These are phyloP conservation scores for Cocos nucifera DNA, from an alignment of 176 grass and related monocot genomes.

Conservation along the genomic window DNA sequence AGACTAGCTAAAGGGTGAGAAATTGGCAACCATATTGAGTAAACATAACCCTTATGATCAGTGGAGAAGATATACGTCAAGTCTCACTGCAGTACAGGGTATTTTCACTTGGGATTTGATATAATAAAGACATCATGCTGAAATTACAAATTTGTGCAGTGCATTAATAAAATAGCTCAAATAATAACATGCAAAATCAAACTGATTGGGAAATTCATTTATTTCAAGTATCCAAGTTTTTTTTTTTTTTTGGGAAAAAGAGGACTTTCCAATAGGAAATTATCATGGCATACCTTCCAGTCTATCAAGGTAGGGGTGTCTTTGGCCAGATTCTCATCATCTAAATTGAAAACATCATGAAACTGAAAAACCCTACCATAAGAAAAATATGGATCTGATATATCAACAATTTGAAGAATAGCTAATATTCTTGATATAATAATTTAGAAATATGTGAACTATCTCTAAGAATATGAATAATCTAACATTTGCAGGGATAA, in stretches of 20 bases:
- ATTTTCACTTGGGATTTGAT: constrained; percentile 98
- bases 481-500: neutral
- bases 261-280: neutral
- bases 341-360: constrained; percentile 91
- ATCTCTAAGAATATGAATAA: no score
- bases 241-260: no score
- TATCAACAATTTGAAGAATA: constrained; percentile 1
- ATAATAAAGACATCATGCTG: constrained; percentile 99
- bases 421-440: no score
- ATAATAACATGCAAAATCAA: no score
- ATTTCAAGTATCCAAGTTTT: no score
- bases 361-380: constrained; percentile 69
- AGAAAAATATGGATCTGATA: constrained; percentile 1
- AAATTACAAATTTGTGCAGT: constrained; percentile 6
- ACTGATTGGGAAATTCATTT: no score
- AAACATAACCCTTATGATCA: no score
- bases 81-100: constrained; percentile 91
- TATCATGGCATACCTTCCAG: constrained; percentile 42
- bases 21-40: no score
- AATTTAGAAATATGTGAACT: no score
- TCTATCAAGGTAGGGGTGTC: constrained; percentile 87
- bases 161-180: no score
- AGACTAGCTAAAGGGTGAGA: no score
- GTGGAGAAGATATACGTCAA: constrained; percentile 32
- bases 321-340: constrained; percentile 58